Percentiles rank a stretch among this genome's conserved stretches.
These are phyloP conservation scores for Exophiala dermatitidis DNA, from an alignment of 2,329 filamentous ascomycete species.

Conservation along the genomic window DNA sequence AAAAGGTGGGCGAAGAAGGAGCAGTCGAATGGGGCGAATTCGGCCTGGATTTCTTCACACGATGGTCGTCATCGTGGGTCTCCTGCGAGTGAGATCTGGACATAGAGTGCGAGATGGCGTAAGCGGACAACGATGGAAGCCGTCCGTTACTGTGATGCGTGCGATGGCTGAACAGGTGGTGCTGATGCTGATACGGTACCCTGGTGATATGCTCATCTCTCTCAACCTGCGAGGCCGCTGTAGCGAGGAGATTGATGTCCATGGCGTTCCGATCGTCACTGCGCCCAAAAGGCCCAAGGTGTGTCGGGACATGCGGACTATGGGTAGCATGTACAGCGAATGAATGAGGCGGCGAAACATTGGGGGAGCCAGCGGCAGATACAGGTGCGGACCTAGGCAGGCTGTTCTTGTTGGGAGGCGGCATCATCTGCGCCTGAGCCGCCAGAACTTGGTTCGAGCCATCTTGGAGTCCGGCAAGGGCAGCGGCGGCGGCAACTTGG, in stretches of 20 bases:
- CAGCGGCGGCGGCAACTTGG: slow-evolving; percentile 52
- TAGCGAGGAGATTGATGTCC: slow-evolving; percentile 63
- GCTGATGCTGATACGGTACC: slow-evolving; percentile 41
- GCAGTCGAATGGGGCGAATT: slow-evolving; percentile 94
- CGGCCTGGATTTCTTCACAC: slow-evolving; percentile 82
- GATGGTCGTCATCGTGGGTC: slow-evolving; percentile 64
- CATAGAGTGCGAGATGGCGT: slow-evolving; percentile 71
- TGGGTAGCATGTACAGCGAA: slow-evolving; percentile 54
- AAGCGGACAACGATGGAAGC: slow-evolving; percentile 71
- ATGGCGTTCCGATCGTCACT: slow-evolving; percentile 46
- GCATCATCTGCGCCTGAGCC: slow-evolving; percentile 60
- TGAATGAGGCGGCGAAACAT: slow-evolving; percentile 89
- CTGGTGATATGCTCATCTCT: slow-evolving; percentile 46
- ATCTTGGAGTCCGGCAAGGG: slow-evolving; percentile 48
- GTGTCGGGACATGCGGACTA: slow-evolving; percentile 35
- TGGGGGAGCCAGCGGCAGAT: slow-evolving; percentile 83
- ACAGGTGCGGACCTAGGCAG: slow-evolving; percentile 82
- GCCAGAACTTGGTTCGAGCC: slow-evolving; percentile 38
- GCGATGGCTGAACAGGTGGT: slow-evolving; percentile 44
- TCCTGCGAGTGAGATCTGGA: slow-evolving; percentile 60
- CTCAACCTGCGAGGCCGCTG: slow-evolving; percentile 60
- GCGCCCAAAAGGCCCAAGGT: slow-evolving; percentile 48
- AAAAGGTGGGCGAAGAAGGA: slow-evolving; percentile 92
- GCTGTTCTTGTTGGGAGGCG: slow-evolving; percentile 62
- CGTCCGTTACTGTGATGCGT: slow-evolving; percentile 47